A percentile compares a stretch with the other conserved stretches of the same genome.
Evolutionary conservation across 1,284 basidiomycete genomes (phyloP).

Genomic region (Ustilago crameri): DNA sequence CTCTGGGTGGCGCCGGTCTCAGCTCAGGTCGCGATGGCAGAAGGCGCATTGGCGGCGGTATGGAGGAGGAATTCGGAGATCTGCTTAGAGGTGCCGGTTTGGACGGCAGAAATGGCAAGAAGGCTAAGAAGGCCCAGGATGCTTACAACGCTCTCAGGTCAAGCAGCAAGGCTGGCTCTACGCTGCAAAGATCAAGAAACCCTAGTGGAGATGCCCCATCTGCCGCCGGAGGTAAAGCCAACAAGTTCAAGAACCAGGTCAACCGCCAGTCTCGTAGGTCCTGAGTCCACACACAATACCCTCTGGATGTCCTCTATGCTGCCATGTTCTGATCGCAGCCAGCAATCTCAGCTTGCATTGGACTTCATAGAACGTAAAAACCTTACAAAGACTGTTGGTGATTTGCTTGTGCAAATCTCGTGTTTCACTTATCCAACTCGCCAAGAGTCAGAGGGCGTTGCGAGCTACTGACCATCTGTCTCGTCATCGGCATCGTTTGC

Average conservation of each 20-base stretch:
- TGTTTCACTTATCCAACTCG: no score
- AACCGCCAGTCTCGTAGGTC: slow-evolving; percentile 23
- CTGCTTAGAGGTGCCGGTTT: slow-evolving; percentile 53
- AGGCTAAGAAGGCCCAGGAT: slow-evolving; percentile 46
- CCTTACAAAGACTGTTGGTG: no score
- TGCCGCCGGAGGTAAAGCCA: slow-evolving; percentile 11
- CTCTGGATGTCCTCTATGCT: background rate
- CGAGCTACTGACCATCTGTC: slow-evolving; percentile 1
- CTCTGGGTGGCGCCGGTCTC: slow-evolving; percentile 75
- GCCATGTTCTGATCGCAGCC: background rate
- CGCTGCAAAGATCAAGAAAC: slow-evolving; percentile 38
- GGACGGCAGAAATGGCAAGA: slow-evolving; percentile 46
- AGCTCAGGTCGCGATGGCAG: slow-evolving; percentile 48
- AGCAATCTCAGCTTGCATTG: no score
- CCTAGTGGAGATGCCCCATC: background rate
- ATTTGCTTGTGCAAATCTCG: no score
- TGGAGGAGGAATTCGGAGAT: slow-evolving; percentile 67
- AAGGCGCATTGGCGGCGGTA: slow-evolving; percentile 62
- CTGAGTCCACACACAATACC: background rate
- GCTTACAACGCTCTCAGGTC: slow-evolving; percentile 39
- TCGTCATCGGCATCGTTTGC: slow-evolving; percentile 14
- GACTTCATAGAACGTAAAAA: no score
- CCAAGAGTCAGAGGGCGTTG: no score
- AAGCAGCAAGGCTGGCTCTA: slow-evolving; percentile 27
- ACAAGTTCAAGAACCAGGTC: slow-evolving; percentile 45